These are phyloP conservation scores for Elongisporangium anandrum DNA, from an alignment of 352 stramenopile genomes.

Conservation along the genomic window DNA sequence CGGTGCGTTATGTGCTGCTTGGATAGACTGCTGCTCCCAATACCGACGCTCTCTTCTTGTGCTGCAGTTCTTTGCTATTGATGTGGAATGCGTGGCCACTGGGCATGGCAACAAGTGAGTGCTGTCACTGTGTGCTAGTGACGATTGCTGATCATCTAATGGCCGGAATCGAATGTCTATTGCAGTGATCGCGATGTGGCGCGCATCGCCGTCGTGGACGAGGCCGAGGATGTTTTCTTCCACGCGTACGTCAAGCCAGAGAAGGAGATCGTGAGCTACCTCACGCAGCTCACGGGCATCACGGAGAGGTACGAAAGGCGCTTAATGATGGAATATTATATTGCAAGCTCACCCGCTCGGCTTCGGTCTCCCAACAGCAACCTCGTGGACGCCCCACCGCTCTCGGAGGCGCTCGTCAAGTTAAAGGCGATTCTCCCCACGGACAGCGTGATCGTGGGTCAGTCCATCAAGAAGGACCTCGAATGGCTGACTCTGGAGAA, in stretches of 20 bases:
- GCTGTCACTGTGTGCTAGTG: neutral
- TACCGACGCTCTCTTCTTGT: constrained; percentile 4
- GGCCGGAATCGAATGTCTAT: constrained; percentile 1
- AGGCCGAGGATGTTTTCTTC: constrained; percentile 81
- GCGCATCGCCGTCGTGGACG: constrained; percentile 87
- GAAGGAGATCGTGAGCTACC: constrained; percentile 86
- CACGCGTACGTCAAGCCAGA: constrained; percentile 86
- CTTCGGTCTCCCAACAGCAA: constrained; percentile 24
- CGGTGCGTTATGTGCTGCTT: constrained; percentile 31
- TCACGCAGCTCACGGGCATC: constrained; percentile 89
- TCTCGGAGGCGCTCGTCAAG: constrained; percentile 70
- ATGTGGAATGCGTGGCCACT: constrained; percentile 92
- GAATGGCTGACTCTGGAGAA: constrained; percentile 87
- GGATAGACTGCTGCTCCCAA: neutral
- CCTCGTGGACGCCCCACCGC: constrained; percentile 50
- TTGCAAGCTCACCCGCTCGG: neutral
- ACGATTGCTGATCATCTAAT: neutral
- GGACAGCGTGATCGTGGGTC: constrained; percentile 87
- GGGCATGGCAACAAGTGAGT: constrained; percentile 72
- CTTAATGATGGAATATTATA: no score
- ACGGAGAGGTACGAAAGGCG: constrained; percentile 69
- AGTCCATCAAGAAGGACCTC: constrained; percentile 92
- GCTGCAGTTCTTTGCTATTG: constrained; percentile 86
- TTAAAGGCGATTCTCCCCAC: constrained; percentile 75
- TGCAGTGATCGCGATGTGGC: constrained; percentile 87